Evolutionary conservation across 257 asterid genomes (phyloP).

Genomic region (Echites panduratus): DNA sequence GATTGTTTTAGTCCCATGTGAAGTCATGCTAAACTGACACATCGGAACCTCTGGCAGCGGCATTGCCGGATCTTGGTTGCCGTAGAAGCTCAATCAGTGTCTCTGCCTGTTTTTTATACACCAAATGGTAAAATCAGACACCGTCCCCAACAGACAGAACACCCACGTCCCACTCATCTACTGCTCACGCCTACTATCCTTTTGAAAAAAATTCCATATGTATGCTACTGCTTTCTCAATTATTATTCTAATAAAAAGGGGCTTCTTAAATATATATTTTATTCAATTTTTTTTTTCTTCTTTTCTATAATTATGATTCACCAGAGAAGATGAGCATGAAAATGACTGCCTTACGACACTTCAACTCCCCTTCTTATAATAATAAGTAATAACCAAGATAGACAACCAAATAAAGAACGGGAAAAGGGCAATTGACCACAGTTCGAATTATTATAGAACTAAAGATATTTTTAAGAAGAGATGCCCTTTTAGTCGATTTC

Average conservation of each 20-base stretch:
- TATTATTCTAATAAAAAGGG: background rate
- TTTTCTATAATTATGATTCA: background rate
- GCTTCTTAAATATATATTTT: no score
- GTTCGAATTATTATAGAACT: background rate
- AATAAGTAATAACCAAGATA: background rate
- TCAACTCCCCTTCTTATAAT: background rate
- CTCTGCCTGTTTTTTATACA: constrained; percentile 67
- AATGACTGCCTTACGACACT: constrained; percentile 3
- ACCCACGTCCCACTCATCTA: constrained; percentile 1
- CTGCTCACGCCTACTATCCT: no score
- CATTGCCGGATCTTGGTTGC: constrained; percentile 78
- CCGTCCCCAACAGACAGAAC: constrained; percentile 6
- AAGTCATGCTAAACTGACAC: constrained; percentile 29
- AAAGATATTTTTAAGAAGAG: no score
- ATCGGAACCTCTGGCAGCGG: constrained; percentile 46
- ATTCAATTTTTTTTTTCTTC: no score
- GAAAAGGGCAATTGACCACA: background rate
- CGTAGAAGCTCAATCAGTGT: constrained; percentile 72
- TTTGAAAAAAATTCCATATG: no score
- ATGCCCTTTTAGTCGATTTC: background rate
- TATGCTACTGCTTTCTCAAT: no score
- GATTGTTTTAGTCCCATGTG: constrained; percentile 1
- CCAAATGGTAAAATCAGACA: background rate
- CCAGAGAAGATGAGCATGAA: background rate
- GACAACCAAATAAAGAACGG: background rate